A percentile compares a stretch with the other conserved stretches of the same genome.
phyloP scores from a whole-genome alignment of 2,329 filamentous ascomycete species.

The Colletotrichum liriopes region DNA sequence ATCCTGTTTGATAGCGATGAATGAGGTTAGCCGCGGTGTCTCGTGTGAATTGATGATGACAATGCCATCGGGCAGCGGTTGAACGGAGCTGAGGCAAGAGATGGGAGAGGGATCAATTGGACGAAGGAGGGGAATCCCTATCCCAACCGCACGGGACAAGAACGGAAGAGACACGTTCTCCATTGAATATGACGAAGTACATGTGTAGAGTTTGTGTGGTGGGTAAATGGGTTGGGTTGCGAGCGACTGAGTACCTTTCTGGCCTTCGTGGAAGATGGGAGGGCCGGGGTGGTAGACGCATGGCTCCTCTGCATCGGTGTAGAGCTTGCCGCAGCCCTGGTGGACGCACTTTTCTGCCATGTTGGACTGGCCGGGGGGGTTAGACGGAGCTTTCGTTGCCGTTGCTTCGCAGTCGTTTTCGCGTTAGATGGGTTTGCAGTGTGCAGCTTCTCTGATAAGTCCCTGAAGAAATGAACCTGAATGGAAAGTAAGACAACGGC shows the following conservation, averaged over 20 bases:
- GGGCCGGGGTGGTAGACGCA: slow-evolving; percentile 95
- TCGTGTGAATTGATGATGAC: slow-evolving; percentile 17
- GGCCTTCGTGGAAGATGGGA: slow-evolving; percentile 96
- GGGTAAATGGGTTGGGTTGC: neutral
- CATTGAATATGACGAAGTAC: slow-evolving; percentile 21
- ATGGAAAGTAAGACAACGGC: neutral
- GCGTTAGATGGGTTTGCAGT: slow-evolving; percentile 3
- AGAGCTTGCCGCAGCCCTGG: slow-evolving; percentile 93
- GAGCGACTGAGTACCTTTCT: slow-evolving; percentile 80
- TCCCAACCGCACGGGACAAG: slow-evolving; percentile 20
- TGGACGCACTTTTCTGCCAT: slow-evolving; percentile 94
- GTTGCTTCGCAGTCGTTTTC: slow-evolving; percentile 37
- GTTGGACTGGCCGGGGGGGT: slow-evolving; percentile 32
- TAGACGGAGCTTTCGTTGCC: slow-evolving; percentile 16
- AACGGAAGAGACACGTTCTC: slow-evolving; percentile 37
- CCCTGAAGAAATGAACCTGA: neutral
- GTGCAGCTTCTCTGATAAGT: slow-evolving; percentile 5
- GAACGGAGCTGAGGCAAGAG: slow-evolving; percentile 11
- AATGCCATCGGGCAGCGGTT: slow-evolving; percentile 6
- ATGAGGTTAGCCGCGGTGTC: slow-evolving; percentile 40
- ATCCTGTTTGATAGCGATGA: slow-evolving; percentile 72
- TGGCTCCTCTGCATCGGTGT: slow-evolving; percentile 84
- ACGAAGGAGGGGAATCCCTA: slow-evolving; percentile 16
- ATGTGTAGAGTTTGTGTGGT: slow-evolving; percentile 26
- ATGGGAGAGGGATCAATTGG: slow-evolving; percentile 17